Percentiles rank a stretch among this genome's conserved stretches.
Evolutionary conservation across 2,329 filamentous ascomycete genomes (phyloP).

Genomic region (Juglanconis juglandina): DNA sequence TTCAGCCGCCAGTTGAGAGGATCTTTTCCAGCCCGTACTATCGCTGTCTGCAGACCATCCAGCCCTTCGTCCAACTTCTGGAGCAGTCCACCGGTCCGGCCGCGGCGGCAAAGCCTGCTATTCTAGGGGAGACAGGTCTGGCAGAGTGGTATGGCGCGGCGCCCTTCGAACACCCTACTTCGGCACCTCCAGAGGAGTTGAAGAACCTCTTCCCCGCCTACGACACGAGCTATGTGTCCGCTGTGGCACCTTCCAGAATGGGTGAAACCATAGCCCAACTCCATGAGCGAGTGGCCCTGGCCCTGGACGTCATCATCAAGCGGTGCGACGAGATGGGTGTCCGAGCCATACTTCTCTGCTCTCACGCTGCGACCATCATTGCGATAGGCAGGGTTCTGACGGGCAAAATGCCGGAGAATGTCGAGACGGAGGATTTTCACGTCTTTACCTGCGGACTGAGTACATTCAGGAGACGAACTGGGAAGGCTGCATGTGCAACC

Average conservation of each 20-base stretch:
- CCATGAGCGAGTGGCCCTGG: constrained; percentile 73
- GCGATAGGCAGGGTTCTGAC: constrained; percentile 80
- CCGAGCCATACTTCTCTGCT: constrained; percentile 73
- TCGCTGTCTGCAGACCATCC: constrained; percentile 79
- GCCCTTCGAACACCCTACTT: constrained; percentile 78
- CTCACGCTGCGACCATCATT: constrained; percentile 88
- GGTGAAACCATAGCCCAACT: constrained; percentile 80
- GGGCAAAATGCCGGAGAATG: constrained; percentile 68
- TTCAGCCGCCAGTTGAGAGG: constrained; percentile 66
- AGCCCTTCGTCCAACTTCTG: constrained; percentile 58
- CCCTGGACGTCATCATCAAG: constrained; percentile 66
- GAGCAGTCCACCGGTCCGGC: constrained; percentile 21
- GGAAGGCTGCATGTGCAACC: neutral
- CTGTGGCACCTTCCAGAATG: constrained; percentile 64
- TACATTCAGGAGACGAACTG: constrained; percentile 46
- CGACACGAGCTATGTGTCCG: constrained; percentile 54
- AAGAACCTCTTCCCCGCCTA: constrained; percentile 64
- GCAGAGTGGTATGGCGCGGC: constrained; percentile 92
- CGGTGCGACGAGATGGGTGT: constrained; percentile 68
- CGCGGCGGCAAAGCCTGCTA: constrained; percentile 23
- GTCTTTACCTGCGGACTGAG: constrained; percentile 82
- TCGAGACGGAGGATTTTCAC: constrained; percentile 73
- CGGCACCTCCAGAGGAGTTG: constrained; percentile 63
- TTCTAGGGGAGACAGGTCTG: constrained; percentile 55
- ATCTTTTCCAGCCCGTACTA: constrained; percentile 88